Base-by-base conservation (phyloP, 768 basidiomycete genomes). In the Kwoniella dendrophila region DNA sequence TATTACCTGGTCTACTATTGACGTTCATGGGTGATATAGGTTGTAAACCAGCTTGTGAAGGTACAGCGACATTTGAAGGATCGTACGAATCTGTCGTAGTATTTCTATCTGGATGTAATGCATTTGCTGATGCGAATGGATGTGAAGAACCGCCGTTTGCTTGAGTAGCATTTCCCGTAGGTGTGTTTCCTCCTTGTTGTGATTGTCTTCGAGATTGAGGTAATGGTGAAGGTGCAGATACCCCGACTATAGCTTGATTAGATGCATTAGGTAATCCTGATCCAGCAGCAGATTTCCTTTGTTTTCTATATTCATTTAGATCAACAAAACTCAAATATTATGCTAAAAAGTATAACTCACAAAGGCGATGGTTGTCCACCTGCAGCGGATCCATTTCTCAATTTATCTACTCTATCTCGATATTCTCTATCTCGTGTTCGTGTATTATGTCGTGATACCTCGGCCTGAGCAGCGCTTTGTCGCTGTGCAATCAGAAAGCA, bases 201-300 rank as follows among this genome's bases (percentile, higher is more conserved):
- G 73, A 75, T 61, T 78, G 75, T n/a, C 77, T 59, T 12, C 77
- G 50, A 4, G 73, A 75, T 20, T 64, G 65, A 45, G 75, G 73
- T 5, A 74, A 57, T 3, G 77, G 74, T 18, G 65, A 69, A 3
- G 77, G 72, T 4, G 75, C 77, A n/a, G 70, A 71, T 30, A 76
- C 77, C 26, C 77, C 77, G 36, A 78, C 59, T 33, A 78, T 78
- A 29, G 77, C 77, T 63, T 78, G 77, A 59, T 78, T 78, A 38
- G 67, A 69, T 8, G 77, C 73, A 58, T 76, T 78, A 27, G 70
- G 70, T 26, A 76, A 59, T 34, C 61, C 71, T 12, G 69, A 69
- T 18, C 61, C 49, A 10, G 60, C 66, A 3, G 58, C 68, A 18
- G 77, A 78, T 67, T 78, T 78, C 18, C 72, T 64, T 36, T 52